Evolutionary conservation across 768 basidiomycete species (phyloP), one percentile per base, ranked within the genome.

Genomic region (Suillus paluster): DNA sequence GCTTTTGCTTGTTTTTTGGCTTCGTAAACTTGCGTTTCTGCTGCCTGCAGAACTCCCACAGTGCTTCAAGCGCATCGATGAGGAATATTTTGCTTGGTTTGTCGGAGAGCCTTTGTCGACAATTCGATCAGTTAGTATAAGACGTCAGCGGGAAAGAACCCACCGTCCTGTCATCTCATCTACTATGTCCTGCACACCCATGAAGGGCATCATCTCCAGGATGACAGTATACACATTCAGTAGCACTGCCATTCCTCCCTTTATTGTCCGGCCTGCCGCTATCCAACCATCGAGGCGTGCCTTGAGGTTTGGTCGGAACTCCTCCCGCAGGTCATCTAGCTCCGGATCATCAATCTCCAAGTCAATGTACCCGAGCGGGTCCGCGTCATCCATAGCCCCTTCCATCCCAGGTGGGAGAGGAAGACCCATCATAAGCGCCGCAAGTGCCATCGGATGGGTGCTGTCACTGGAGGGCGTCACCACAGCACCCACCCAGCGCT

Each of bases 401-500:
- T 75, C 78, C 64, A 74, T 71, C 0, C 77, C 77, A 0, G 75
- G 77, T 3, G 78, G 73, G 11, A 81, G 57, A 2, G 83, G 81
- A 23, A 85, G 59, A 1, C 84, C 84, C 70, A 87, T 84, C 80
- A 90, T 83, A 80, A 88, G 82, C 17, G 87, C 86, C 0, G 88
- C 86, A 57, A 89, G 81, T 3, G 86, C 81, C 79, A 88, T 80
- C 2, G 86, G 85, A 62, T 84, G 77, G 36, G 82, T 56, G 2
- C 74, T 68, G 4, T 71, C 69, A 10, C 70, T 59, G 1, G 73
- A 73, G 0, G 80, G 79, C 0, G 86, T 82, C 14, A 75, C 62
- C 10, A 85, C 71, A 14, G 76, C 73, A 39, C 84, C 83, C 11
- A 81, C 81, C 86, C 86, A 89, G 9, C 73, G 70, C 58, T 82